phyloP scores from a whole-genome alignment of 345 rosid genomes.

The Citropsis articulata region DNA sequence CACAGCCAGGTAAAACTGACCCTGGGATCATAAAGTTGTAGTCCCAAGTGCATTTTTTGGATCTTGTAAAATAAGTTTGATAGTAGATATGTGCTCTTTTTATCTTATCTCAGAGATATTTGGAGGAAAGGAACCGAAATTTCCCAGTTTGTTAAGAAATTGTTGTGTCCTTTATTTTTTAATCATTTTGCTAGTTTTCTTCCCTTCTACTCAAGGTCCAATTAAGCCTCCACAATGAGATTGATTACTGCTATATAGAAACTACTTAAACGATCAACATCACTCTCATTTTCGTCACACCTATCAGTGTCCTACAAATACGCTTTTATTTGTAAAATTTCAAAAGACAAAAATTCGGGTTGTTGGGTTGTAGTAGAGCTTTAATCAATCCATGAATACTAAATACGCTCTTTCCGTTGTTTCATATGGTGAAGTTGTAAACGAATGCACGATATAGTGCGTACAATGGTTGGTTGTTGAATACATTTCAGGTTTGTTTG shows the following conservation, averaged over 20 bases:
- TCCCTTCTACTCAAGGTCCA: not conserved
- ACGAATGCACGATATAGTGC: constrained; percentile 25
- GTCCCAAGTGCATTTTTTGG: not conserved
- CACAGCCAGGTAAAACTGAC: not conserved
- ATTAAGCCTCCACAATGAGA: not conserved
- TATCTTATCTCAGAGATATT: not conserved
- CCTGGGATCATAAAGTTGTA: not conserved
- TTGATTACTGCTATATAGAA: not conserved
- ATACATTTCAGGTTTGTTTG: constrained; percentile 22
- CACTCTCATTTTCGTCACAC: not conserved
- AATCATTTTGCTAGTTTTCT: not conserved
- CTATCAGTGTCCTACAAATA: not conserved
- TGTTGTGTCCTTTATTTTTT: not conserved
- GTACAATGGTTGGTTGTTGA: constrained; percentile 5
- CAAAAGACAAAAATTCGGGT: no score
- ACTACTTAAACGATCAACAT: not conserved
- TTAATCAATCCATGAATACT: constrained; percentile 9
- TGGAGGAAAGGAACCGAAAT: no score
- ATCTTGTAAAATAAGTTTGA: not conserved
- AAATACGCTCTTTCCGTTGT: constrained; percentile 3
- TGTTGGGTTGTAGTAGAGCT: not conserved
- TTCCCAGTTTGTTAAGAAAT: not conserved
- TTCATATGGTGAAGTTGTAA: constrained; percentile 61
- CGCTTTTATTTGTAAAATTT: not conserved
- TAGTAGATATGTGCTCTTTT: not conserved